These are phyloP conservation scores for Nevesoporus exiguus DNA, from an alignment of 768 basidiomycete genomes.

Conservation along the genomic window DNA sequence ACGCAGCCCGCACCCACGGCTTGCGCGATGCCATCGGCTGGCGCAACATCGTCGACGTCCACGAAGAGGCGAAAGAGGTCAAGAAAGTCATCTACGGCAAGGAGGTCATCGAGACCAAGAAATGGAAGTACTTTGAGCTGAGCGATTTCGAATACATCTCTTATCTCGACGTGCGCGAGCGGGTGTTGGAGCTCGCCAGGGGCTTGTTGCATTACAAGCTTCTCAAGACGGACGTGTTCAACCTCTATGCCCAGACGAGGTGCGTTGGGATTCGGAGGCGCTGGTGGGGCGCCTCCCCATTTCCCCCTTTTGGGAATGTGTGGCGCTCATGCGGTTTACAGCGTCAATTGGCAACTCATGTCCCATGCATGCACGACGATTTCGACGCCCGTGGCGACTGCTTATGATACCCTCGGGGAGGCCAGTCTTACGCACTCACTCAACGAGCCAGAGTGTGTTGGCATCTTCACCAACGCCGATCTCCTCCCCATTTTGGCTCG, in stretches of 20 bases:
- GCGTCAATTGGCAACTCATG: conserved; percentile 84
- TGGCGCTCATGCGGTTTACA: conserved; percentile 30
- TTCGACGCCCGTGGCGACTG: conserved; percentile 83
- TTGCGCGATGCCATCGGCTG: conserved; percentile 74
- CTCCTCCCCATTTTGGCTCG: conserved; percentile 75
- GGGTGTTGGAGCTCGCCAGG: conserved; percentile 61
- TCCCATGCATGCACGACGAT: conserved; percentile 79
- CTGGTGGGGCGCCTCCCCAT: background rate
- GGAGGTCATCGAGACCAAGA: conserved; percentile 84
- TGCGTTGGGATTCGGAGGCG: conserved; percentile 32
- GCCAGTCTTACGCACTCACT: conserved; percentile 86
- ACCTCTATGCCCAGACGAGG: conserved; percentile 89
- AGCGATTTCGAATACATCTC: conserved; percentile 82
- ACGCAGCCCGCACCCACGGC: conserved; percentile 73
- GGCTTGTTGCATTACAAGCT: conserved; percentile 73
- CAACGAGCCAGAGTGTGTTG: conserved; percentile 79
- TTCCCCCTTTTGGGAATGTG: background rate
- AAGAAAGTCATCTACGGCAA: conserved; percentile 81
- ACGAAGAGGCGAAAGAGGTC: conserved; percentile 89
- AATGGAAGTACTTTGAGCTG: conserved; percentile 93
- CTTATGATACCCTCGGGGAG: conserved; percentile 94
- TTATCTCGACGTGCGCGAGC: conserved; percentile 67
- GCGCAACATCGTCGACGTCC: conserved; percentile 63
- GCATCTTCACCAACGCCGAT: conserved; percentile 89
- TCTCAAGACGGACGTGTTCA: conserved; percentile 71